phyloP scores from a whole-genome alignment of 805 yeast species.

The Metschnikowia peoriensis region DNA sequence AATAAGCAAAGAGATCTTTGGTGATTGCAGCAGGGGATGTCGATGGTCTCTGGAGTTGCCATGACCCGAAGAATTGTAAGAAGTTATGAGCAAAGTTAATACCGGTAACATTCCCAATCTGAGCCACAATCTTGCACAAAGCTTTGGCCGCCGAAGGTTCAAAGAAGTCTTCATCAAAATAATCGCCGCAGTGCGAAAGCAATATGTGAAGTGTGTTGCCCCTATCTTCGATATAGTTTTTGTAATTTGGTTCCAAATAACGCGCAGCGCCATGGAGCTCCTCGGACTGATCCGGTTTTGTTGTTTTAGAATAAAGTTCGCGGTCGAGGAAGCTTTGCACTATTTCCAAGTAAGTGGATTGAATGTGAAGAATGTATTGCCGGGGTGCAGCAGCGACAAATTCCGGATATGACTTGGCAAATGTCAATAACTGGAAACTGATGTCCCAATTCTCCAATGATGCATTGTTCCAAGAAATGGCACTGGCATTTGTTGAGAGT shows the following conservation, averaged over 20 bases:
- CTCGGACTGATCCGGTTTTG: constrained; percentile 9
- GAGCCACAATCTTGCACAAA: constrained; percentile 23
- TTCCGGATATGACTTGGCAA: constrained; percentile 15
- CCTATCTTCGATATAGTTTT: constrained; percentile 38
- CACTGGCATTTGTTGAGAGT: constrained; percentile 31
- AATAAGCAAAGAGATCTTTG: constrained; percentile 35
- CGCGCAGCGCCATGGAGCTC: constrained; percentile 13
- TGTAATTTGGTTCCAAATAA: constrained; percentile 38
- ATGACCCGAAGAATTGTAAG: constrained; percentile 45
- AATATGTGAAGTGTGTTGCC: constrained; percentile 43
- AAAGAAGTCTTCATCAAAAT: constrained; percentile 24
- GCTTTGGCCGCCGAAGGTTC: constrained; percentile 10
- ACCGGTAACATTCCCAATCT: constrained; percentile 37
- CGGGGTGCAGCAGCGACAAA: constrained; percentile 13
- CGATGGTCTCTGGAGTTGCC: constrained; percentile 32
- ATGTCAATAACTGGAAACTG: constrained; percentile 32
- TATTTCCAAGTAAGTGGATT: constrained; percentile 38
- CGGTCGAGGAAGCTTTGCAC: constrained; percentile 32
- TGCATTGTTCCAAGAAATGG: constrained; percentile 43
- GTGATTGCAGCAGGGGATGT: constrained; percentile 11
- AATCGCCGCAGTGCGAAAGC: constrained; percentile 36
- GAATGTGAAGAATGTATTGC: constrained; percentile 32
- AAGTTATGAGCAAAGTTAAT: constrained; percentile 46
- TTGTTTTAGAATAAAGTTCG: constrained; percentile 25
- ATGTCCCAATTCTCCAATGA: constrained; percentile 45